These are phyloP conservation scores for Neolecta irregularis DNA, from an alignment of 1,139 yeast genomes.

Conservation along the genomic window DNA sequence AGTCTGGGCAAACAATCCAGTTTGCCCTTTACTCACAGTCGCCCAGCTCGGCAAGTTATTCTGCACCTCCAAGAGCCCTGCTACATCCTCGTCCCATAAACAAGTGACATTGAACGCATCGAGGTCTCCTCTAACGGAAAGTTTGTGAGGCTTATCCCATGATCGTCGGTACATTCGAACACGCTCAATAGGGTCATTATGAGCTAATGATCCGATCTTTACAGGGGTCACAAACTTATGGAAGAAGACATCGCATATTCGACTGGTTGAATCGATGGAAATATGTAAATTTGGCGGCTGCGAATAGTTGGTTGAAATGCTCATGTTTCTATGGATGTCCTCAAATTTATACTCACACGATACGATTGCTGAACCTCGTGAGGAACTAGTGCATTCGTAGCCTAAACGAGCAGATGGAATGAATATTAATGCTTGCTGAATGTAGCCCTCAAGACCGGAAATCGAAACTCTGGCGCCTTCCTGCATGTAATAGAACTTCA, in stretches of 20 bases:
- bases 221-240: constrained; percentile 6
- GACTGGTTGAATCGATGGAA: constrained; percentile 6
- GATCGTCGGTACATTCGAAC: constrained; percentile 10
- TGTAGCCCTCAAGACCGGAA: constrained; percentile 7
- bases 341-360: constrained; percentile 6
- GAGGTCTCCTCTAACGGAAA: constrained; percentile 2
- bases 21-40: constrained; percentile 8
- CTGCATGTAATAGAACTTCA: constrained; percentile 16
- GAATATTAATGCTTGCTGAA: constrained; percentile 3
- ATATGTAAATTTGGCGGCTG: constrained; percentile 5
- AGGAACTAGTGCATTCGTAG: constrained; percentile 5
- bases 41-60: constrained; percentile 10
- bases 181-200: constrained; percentile 4
- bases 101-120: constrained; percentile 10
- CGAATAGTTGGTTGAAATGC: constrained; percentile 4
- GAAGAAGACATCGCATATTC: constrained; percentile 7
- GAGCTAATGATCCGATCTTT: constrained; percentile 5
- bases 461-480: constrained; percentile 10
- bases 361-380: constrained; percentile 7
- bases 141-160: not conserved
- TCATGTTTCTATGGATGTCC: constrained; percentile 2
- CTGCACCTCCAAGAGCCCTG: constrained; percentile 9
- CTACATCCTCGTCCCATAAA: constrained; percentile 12
- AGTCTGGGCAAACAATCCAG: constrained; percentile 8
- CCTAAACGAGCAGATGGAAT: constrained; percentile 3